Percentiles rank a stretch among this genome's conserved stretches.
phyloP scores from a whole-genome alignment of 169 alveolate genomes.

The Ichthyophthirius multifiliis region DNA sequence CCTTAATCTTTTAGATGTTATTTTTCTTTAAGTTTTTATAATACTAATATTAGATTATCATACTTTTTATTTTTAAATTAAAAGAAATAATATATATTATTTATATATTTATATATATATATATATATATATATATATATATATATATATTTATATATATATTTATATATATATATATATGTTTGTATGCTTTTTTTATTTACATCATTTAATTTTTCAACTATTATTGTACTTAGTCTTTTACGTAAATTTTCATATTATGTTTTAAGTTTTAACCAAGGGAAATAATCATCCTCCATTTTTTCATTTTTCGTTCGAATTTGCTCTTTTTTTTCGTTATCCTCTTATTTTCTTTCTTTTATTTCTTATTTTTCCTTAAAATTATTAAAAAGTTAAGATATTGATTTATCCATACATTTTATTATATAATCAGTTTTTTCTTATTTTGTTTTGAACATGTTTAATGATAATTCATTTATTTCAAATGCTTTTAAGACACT shows the following conservation, averaged over 20 bases:
- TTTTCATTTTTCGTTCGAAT: neutral
- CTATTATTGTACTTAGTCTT: neutral
- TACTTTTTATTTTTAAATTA: no score
- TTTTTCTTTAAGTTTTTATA: neutral
- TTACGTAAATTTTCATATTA: neutral
- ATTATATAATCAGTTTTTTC: conserved; percentile 6
- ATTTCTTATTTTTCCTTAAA: neutral
- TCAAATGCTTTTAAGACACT: conserved; percentile 24
- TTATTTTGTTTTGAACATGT: neutral
- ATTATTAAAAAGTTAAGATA: neutral
- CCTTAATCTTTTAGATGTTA: neutral
- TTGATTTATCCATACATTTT: neutral
- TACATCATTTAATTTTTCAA: conserved; percentile 9
- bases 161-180: neutral
- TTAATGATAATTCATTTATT: neutral
- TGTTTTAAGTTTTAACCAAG: conserved; percentile 17
- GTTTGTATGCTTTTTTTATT: no score
- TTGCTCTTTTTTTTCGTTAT: neutral
- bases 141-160: neutral
- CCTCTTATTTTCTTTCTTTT: neutral
- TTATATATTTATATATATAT: neutral
- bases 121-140: neutral
- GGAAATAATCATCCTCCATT: conserved; percentile 3
- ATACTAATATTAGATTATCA: neutral
- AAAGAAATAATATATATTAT: neutral